Evolutionary conservation across 495 filamentous ascomycete genomes (phyloP).

Genomic region (Viridothelium virens): DNA sequence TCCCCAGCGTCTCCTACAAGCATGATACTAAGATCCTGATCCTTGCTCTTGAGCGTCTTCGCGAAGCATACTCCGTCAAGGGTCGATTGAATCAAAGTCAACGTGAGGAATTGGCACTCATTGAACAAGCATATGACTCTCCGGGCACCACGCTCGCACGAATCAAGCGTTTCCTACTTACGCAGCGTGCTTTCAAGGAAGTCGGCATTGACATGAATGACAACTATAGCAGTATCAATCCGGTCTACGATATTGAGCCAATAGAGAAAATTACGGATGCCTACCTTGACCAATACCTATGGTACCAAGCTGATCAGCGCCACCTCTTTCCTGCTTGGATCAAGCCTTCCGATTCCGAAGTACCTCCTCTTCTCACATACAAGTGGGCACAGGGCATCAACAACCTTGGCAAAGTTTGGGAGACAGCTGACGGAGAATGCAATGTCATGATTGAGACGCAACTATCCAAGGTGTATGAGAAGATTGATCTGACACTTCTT

Average conservation of each 20-base stretch:
- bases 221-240: conserved; percentile 98
- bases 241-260: conserved; percentile 97
- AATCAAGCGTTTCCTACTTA: conserved; percentile 96
- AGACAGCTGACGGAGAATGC: conserved; percentile 88
- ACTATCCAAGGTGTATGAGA: conserved; percentile 97
- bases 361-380: conserved; percentile 92
- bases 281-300: conserved; percentile 96
- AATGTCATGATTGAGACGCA: conserved; percentile 99
- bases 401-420: conserved; percentile 97
- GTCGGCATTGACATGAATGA: conserved; percentile 99
- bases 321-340: conserved; percentile 99
- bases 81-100: conserved; percentile 96
- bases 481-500: conserved; percentile 93
- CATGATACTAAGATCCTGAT: conserved; percentile 99
- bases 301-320: conserved; percentile 98
- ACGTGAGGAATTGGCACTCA: conserved; percentile 91
- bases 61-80: conserved; percentile 97
- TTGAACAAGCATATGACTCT: conserved; percentile 98
- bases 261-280: conserved; percentile 99
- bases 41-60: conserved; percentile 83
- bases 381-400: conserved; percentile 99
- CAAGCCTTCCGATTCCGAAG: conserved; percentile 97
- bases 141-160: conserved; percentile 91
- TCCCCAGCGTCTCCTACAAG: conserved; percentile 98
- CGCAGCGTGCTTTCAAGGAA: conserved; percentile 97